Evolutionary conservation across 2,329 filamentous ascomycete species (phyloP).

Genomic region (Alternaria panax): DNA sequence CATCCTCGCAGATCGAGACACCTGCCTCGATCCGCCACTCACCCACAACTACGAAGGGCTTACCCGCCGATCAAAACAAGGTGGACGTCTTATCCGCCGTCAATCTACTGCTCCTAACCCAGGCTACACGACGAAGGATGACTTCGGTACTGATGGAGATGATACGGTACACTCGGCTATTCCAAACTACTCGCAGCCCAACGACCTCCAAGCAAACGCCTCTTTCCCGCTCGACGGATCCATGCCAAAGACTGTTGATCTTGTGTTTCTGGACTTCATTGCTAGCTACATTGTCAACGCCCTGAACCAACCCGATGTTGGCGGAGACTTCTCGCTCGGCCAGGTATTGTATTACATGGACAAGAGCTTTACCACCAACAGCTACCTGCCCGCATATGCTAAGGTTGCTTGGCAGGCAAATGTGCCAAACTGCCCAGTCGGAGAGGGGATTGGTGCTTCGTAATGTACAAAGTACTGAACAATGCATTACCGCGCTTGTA

Average conservation of each 20-base stretch:
- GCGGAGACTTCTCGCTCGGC: constrained; percentile 37
- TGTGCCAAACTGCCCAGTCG: constrained; percentile 52
- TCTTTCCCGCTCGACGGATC: constrained; percentile 57
- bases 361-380: constrained; percentile 53
- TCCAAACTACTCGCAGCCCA: constrained; percentile 57
- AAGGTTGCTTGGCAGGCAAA: constrained; percentile 52
- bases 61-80: constrained; percentile 38
- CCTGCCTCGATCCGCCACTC: constrained; percentile 59
- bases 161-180: constrained; percentile 62
- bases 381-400: constrained; percentile 52
- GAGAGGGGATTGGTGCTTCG: constrained; percentile 39
- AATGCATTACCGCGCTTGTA: background rate
- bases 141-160: constrained; percentile 65
- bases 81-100: constrained; percentile 59
- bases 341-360: constrained; percentile 51
- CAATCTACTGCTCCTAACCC: constrained; percentile 53
- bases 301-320: constrained; percentile 42
- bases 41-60: constrained; percentile 34
- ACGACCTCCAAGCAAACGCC: constrained; percentile 60
- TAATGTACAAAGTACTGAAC: background rate
- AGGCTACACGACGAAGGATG: constrained; percentile 64
- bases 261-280: constrained; percentile 63
- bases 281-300: constrained; percentile 47
- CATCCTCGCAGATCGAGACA: constrained; percentile 51
- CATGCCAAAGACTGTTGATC: constrained; percentile 57